Evolutionary conservation across 768 basidiomycete genomes (phyloP), one percentile per base, ranked within the genome.

Genomic region (Russula compacta): DNA sequence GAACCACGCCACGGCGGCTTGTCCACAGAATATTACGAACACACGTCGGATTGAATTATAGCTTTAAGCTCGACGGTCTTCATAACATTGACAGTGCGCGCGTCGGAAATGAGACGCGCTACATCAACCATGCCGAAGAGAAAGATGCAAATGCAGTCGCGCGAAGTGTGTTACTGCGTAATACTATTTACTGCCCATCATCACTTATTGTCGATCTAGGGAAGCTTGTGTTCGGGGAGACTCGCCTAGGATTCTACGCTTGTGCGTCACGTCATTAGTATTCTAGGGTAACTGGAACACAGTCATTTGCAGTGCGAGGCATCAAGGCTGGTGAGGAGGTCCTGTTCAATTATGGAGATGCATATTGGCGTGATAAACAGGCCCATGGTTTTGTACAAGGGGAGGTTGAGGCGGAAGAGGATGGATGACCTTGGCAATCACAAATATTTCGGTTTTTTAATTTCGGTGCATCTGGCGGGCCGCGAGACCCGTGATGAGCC

Each of bases 101-200:
- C 39, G 78, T 73, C 0, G 87, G 85, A 4, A 89, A 89, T 59
- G 74, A 77, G 43, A 75, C 85, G n/a, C 76, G 86, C 14, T 89
- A 83, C 65, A 81, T 89, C 56, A 86, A 91, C 66, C 87, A 90
- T 59, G 72, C 74, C 21, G 65, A 49, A 5, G 33, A 51, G 10
- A 11, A 35, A 51, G 39, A 53, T 38, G 69, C 72, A 3, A 88
- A 85, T 66, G 81, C 79, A 60, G 53, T 61, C 1, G 82, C 82
- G 0, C 66, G 59, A 58, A 76, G 84, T 84, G 64, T 32, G 75
- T 61, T 19, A 43, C 21, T 44, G 9, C n/a, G 10, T n/a, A 40
- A 15, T 39, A 11, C 49, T 8, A 24, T 49, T 17, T 19, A 33
- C 32, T 21, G 39, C 33, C 15, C 38, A 24, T 48, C n/a, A 32